Conservation (phyloP, 129 eudicot species). For the Pseudognaphalium luteoalbum region DNA sequence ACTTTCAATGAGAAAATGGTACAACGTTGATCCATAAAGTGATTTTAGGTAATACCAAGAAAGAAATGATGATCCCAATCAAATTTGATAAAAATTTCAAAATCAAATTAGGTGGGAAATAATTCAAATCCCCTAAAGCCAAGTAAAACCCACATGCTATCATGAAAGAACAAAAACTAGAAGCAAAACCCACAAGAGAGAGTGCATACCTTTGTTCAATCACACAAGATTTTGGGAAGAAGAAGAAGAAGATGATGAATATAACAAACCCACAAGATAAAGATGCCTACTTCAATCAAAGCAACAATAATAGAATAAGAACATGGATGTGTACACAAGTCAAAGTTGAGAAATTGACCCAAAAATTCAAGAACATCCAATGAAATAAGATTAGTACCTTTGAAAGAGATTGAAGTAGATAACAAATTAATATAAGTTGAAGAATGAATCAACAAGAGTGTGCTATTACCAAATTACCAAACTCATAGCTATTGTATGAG, state of each 20-base stretch:
- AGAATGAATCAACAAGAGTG: conserved; percentile 20
- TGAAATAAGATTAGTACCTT: conserved; percentile 9
- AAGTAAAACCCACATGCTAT: background rate
- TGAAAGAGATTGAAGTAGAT: conserved; percentile 32
- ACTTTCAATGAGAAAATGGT: background rate
- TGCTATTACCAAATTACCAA: conserved; percentile 2
- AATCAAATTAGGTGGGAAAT: conserved; percentile 17
- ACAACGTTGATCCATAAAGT: background rate
- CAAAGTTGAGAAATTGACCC: conserved; percentile 19
- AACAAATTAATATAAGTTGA: background rate
- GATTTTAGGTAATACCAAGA: conserved; percentile 25
- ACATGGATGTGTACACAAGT: background rate
- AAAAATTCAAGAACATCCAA: background rate
- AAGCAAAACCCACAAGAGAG: conserved; percentile 1
- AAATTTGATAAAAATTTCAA: background rate
- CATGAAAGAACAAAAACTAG: background rate
- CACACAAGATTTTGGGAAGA: conserved; percentile 3
- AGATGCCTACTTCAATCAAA: conserved; percentile 12
- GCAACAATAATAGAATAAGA: conserved; percentile 3
- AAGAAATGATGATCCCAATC: background rate
- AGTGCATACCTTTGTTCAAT: background rate
- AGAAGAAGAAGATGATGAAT: background rate
- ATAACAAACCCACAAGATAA: background rate
- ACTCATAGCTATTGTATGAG: background rate
- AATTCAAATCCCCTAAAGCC: background rate